Percentiles rank a stretch among this genome's conserved stretches.
Evolutionary conservation across 164 flowering plant genomes (phyloP).

Genomic region (Umbilicus rupestris): DNA sequence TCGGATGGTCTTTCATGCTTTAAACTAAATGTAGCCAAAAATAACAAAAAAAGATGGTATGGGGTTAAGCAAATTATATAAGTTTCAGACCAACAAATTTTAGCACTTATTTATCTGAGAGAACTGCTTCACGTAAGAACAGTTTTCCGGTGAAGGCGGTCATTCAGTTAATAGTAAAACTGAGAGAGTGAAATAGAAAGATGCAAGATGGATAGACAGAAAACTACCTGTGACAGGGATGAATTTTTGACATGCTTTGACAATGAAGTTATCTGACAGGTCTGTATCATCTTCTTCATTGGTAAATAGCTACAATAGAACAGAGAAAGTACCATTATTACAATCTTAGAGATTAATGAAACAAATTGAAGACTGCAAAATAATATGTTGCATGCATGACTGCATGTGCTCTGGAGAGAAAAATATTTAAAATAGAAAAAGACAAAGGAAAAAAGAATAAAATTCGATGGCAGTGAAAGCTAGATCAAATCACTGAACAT

Average conservation of each 20-base stretch:
- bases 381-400: background rate
- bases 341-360: background rate
- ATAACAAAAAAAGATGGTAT: no score
- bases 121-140: background rate
- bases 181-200: background rate
- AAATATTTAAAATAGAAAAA: background rate
- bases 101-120: background rate
- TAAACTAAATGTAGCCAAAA: no score
- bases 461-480: background rate
- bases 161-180: background rate
- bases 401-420: background rate
- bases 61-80: background rate
- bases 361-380: background rate
- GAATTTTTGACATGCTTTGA: slow-evolving; percentile 86
- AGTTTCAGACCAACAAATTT: background rate
- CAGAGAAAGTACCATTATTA: slow-evolving; percentile 1
- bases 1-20: background rate
- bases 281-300: slow-evolving; percentile 74
- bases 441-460: background rate
- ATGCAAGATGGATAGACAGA: slow-evolving; percentile 4
- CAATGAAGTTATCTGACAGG: slow-evolving; percentile 76
- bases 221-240: slow-evolving; percentile 75
- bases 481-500: background rate
- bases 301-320: slow-evolving; percentile 46
- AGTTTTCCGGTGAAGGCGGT: background rate